Evolutionary conservation across 139 green algal genomes (phyloP), one percentile per base, ranked within the genome.

Genomic region (Chlorokybus atmophyticus): DNA sequence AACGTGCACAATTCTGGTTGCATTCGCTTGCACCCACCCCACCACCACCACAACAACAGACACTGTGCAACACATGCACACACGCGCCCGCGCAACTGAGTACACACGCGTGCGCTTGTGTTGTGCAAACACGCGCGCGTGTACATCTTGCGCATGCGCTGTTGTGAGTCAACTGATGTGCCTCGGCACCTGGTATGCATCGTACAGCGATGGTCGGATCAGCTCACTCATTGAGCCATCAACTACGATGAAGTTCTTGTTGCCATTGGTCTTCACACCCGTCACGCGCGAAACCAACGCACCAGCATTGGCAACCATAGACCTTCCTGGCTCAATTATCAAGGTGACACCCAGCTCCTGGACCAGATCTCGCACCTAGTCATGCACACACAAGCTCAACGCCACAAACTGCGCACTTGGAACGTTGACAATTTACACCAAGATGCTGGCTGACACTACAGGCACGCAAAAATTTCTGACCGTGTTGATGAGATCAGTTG

Each of bases 241-340:
- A 1, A 96, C 68, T 0, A 96, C 88, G 31, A 94, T 80, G 72
- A 96, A 96, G 59, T 94, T 79, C 71, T 96, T 96, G 75, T 76
- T 90, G 71, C 88, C 88, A 71, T 95, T 96, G 57, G 84, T 90
- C 79, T 96, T 96, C 7, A 84, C 75, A 53, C 88, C 85, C 69
- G 74, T 78, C 32, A 78, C 47, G 21, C n/a, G 24, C 74, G 85
- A 89, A 64, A 94, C 84, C 24, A 96, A 75, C 0, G 78, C 82
- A 39, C 48, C 66, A 35, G 73, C 75, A 52, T 79, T 93, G 40
- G 75, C 88, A 1, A 96, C 77, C 83, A 96, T 90, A 47, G 83
- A 94, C 17, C 88, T 58, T 4, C 88, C 88, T 0, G 88, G 88
- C 80, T 96, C 88, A 39, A 96, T 92, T 49, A 96, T 82, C 8